Base-by-base conservation (phyloP, 176 grass and related monocot genomes). In the Carex cristatella region DNA sequence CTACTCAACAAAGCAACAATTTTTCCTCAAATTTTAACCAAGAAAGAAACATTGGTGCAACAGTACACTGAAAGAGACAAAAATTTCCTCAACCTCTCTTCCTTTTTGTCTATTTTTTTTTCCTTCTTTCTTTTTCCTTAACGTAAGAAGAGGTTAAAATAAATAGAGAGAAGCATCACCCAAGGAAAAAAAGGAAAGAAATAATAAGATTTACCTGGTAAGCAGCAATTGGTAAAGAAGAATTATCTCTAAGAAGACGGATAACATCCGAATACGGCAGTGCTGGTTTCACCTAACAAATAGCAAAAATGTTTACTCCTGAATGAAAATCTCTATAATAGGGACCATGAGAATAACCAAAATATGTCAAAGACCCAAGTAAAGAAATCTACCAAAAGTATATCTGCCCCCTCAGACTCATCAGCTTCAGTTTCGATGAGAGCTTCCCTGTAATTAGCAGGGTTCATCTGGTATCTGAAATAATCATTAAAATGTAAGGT, bases 391-490 rank as follows among this genome's bases (percentile, higher is more conserved):
- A 94, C 95, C 48, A 94, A 80, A 40, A 98, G 95, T 76, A 98
- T 98, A 86, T 98, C 92, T 83, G 95, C 92, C 57, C 92, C 92
- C 90, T 98, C 95, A 61, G 79, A 83, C 80, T 94, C 95, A 89
- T 98, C 95, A 30, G 88, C 89, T 87, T 83, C 88, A 66, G 91
- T 87, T 94, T 98, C 95, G 71, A 98, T 73, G 48, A 98, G 95
- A 32, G 95, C 92, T 87, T 98, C 95, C 81, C 95, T 94, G 88
- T 98, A 94, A 69, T 98, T 98, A 44, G 95, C 95, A 70, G 91
- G 91, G 80, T 98, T 94, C 95, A 98, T 98, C 91, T 98, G 92
- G 75, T 98, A 94, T 14, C 95, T 97, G 87, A 70, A 87, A 76
- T 74, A 83, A 73, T n/a, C 18, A 85, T 60, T 35, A 31, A 67